Evolutionary conservation across 768 basidiomycete genomes (phyloP).

Genomic region (Tulasnella sp.): DNA sequence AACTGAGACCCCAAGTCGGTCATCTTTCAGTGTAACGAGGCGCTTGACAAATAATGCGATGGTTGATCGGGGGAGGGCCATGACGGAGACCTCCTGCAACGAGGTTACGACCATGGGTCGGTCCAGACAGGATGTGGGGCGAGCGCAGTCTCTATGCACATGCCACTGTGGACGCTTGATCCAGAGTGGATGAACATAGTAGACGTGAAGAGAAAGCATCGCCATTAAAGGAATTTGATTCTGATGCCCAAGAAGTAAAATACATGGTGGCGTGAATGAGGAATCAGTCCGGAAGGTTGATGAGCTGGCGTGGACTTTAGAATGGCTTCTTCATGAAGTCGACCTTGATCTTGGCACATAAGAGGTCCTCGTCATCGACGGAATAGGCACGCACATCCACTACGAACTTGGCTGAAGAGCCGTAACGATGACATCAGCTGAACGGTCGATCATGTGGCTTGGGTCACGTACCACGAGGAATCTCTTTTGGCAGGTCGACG

Average conservation of each 20-base stretch:
- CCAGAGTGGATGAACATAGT: not conserved
- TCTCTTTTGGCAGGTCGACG: slow-evolving; percentile 86
- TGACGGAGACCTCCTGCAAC: not conserved
- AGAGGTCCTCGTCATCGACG: slow-evolving; percentile 67
- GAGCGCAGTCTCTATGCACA: not conserved
- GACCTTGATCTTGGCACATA: slow-evolving; percentile 79
- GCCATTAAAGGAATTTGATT: slow-evolving; percentile 9
- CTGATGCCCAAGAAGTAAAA: slow-evolving; percentile 4
- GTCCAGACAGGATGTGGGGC: not conserved
- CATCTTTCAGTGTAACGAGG: not conserved
- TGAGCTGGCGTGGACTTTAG: not conserved
- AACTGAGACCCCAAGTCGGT: not conserved
- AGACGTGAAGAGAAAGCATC: not conserved
- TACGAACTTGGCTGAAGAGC: slow-evolving; percentile 73
- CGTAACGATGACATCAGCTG: slow-evolving; percentile 21
- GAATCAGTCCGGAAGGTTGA: not conserved
- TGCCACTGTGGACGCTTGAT: not conserved
- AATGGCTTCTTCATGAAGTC: slow-evolving; percentile 56
- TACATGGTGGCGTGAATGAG: not conserved
- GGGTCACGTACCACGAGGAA: slow-evolving; percentile 64
- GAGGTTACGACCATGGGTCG: not conserved
- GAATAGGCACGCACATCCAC: slow-evolving; percentile 74
- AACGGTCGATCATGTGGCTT: slow-evolving; percentile 14
- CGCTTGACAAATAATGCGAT: not conserved
- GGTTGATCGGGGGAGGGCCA: not conserved